Percentiles rank a stretch among this genome's conserved stretches.
These are phyloP conservation scores for Pisolithus orientalis DNA, from an alignment of 768 basidiomycete genomes.

Conservation along the genomic window DNA sequence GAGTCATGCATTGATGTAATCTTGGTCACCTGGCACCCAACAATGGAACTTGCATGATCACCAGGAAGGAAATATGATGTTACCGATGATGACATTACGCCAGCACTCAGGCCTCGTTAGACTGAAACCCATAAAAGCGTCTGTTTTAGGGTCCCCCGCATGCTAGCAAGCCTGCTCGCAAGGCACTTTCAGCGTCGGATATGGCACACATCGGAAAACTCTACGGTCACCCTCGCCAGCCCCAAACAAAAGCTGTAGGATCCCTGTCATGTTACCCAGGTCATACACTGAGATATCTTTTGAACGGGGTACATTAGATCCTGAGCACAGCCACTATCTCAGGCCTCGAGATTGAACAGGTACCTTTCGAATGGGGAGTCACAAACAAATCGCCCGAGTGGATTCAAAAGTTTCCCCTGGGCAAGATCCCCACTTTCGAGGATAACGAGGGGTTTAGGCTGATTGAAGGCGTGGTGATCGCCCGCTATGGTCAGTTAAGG, in stretches of 20 bases:
- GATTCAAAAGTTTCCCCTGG: slow-evolving; percentile 1
- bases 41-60: too few species aligned
- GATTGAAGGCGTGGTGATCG: slow-evolving; percentile 5
- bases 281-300: not conserved
- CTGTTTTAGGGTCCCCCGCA: too few species aligned
- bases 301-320: not conserved
- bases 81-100: too few species aligned
- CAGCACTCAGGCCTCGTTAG: too few species aligned
- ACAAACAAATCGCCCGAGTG: slow-evolving; percentile 7
- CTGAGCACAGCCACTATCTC: not conserved
- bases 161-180: too few species aligned
- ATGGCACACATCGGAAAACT: slow-evolving; percentile 54
- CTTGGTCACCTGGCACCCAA: too few species aligned
- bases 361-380: slow-evolving; percentile 6
- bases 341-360: slow-evolving; percentile 4
- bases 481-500: slow-evolving; percentile 2
- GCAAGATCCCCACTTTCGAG: slow-evolving; percentile 6
- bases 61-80: too few species aligned
- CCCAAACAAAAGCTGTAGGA: slow-evolving; percentile 40
- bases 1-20: too few species aligned
- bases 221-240: slow-evolving; percentile 40
- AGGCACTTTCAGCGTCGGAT: slow-evolving; percentile 7
- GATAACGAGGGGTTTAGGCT: slow-evolving; percentile 1
- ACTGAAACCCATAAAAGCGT: too few species aligned
- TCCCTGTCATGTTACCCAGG: not conserved